A percentile compares a stretch with the other conserved stretches of the same genome.
phyloP scores from a whole-genome alignment of 352 stramenopile species.

The Phytophthora pinifolia region DNA sequence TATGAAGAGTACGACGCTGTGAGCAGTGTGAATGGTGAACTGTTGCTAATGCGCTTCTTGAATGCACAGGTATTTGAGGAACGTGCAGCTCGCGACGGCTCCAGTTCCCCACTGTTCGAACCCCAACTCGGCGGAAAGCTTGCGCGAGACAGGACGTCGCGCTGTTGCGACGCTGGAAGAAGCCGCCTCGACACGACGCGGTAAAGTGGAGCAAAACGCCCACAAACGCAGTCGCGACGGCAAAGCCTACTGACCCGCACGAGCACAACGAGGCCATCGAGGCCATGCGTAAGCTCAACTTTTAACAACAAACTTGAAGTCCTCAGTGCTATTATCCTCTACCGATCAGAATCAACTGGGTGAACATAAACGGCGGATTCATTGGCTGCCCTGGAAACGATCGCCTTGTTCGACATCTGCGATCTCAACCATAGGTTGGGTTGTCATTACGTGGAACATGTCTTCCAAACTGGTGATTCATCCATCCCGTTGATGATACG shows the following conservation, averaged over 20 bases:
- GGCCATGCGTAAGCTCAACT: too few relatives aligned
- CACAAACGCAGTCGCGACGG: constrained; percentile 11
- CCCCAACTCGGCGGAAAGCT: constrained; percentile 1
- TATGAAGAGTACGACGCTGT: constrained; percentile 42
- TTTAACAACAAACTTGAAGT: too few relatives aligned
- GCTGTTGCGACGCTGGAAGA: constrained; percentile 12
- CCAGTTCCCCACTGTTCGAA: constrained; percentile 1
- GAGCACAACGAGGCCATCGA: too few relatives aligned
- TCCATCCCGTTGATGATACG: constrained; percentile 2
- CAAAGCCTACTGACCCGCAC: constrained; percentile 5
- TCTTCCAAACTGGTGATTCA: too few relatives aligned
- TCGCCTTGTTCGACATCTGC: too few relatives aligned
- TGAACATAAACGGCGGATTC: too few relatives aligned
- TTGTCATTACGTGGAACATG: too few relatives aligned
- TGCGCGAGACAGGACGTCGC: background rate
- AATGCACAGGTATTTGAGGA: constrained; percentile 3
- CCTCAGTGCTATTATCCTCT: too few relatives aligned
- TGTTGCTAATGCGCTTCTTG: constrained; percentile 6
- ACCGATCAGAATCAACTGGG: too few relatives aligned
- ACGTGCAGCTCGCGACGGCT: constrained; percentile 6
- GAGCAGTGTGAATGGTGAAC: background rate
- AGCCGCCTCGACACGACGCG: background rate
- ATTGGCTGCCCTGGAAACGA: too few relatives aligned
- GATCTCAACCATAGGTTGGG: too few relatives aligned
- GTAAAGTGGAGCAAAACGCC: background rate